Base-by-base conservation (phyloP, 805 yeast species). In the Myxozyma kluyveri region DNA sequence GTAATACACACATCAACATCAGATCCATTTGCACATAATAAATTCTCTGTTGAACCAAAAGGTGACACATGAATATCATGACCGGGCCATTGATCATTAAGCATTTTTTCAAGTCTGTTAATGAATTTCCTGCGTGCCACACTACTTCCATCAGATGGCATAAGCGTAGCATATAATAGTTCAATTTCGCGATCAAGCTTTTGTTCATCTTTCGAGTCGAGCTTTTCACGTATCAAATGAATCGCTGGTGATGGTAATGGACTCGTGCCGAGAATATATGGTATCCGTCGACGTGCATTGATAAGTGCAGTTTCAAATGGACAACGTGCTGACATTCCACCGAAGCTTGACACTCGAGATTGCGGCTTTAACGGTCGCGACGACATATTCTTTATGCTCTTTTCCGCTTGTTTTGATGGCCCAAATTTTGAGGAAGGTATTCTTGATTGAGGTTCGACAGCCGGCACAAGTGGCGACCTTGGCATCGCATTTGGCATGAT, bases 1-100 rank as follows among this genome's bases (percentile, higher is more conserved):
- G 48, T 35, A 26, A 61, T 61, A 45, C 65, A 61, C 17, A 61
- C 45, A 39, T 61, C 65, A 6, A 61, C 52, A 42, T 61, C 65
- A 12, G 64, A 57, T 22, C 46, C 57, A 19, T 39, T 33, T 5
- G 63, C 42, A 32, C 59, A 58, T 24, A 61, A 49, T 18, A 59
- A 41, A 35, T 57, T 59, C 44, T 59, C 62, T 7, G 64, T 45
- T 14, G 60, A 52, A 3, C 65, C 65, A 49, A 61, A 61, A 5
- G 62, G 54, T 9, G 45, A 33, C 14, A 61, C 47, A 14, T 27
- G 23, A 27, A 61, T 51, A 29, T 51, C 45, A 17, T 42, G 39
- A n/a, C 54, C 57, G 6, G 65, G 61, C 58, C 60, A 61, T 32
- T 54, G 52, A 22, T 52, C 49, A 26, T 52, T 44, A 29, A 61